A percentile compares a stretch with the other conserved stretches of the same genome.
These are phyloP conservation scores for Asterochloris sp. DNA, from an alignment of 139 green algal species.

Conservation along the genomic window DNA sequence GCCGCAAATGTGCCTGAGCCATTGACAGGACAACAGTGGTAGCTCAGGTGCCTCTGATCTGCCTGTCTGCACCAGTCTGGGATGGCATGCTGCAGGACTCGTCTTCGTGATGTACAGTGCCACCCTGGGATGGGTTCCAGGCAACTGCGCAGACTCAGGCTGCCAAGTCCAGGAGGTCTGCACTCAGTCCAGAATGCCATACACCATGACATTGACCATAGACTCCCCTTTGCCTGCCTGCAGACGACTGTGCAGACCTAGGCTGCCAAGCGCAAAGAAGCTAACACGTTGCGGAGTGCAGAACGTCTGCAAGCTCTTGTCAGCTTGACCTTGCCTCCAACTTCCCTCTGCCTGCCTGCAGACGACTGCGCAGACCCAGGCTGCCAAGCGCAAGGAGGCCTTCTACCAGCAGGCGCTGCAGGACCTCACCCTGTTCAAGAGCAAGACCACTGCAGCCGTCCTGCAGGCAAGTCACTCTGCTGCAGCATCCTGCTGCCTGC, in stretches of 20 bases:
- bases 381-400: slow-evolving; percentile 23
- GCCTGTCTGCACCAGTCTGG: no score
- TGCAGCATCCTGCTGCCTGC: no score
- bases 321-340: background rate
- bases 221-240: background rate
- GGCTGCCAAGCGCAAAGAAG: slow-evolving; percentile 14
- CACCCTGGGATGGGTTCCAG: no score
- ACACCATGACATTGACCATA: background rate
- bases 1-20: no score
- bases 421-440: slow-evolving; percentile 72
- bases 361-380: slow-evolving; percentile 15
- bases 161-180: no score
- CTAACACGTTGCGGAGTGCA: background rate
- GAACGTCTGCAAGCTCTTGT: background rate
- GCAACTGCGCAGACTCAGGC: no score
- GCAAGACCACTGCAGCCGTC: slow-evolving; percentile 48
- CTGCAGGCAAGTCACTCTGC: slow-evolving; percentile 33
- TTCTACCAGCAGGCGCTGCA: slow-evolving; percentile 41
- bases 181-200: no score
- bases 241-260: no score
- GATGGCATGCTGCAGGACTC: no score
- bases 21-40: no score
- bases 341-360: background rate
- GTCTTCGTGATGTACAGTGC: no score
- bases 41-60: no score